Conservation (phyloP, 352 stramenopile genomes). For the Phytopythium sindhum region DNA sequence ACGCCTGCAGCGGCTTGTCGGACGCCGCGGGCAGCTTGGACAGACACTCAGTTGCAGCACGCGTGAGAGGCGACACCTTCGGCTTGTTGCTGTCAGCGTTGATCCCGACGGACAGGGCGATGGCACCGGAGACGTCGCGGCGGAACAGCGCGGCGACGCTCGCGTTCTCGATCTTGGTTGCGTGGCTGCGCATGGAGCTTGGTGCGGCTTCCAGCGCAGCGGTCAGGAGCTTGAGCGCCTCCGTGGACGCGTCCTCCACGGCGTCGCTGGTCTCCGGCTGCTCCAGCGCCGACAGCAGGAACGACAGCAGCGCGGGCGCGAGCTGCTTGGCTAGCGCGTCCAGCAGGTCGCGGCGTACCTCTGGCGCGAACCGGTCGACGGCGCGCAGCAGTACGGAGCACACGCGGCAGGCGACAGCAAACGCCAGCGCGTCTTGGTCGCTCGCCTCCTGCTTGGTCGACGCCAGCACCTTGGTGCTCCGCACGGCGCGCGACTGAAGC, state of each 20-base stretch:
- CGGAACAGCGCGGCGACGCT: constrained; percentile 27
- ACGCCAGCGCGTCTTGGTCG: constrained; percentile 22
- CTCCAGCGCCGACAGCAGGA: constrained; percentile 23
- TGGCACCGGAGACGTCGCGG: background rate
- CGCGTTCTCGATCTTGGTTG: constrained; percentile 62
- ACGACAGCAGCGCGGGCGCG: constrained; percentile 41
- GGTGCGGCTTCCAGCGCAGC: constrained; percentile 49
- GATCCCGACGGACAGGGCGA: constrained; percentile 7
- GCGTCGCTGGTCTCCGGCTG: constrained; percentile 19
- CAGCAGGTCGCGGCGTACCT: constrained; percentile 56
- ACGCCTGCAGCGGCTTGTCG: constrained; percentile 54
- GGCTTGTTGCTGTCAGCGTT: constrained; percentile 15
- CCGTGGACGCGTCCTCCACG: constrained; percentile 20
- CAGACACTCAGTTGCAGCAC: constrained; percentile 37
- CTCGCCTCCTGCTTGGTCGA: constrained; percentile 12
- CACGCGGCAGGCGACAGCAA: constrained; percentile 38
- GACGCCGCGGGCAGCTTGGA: constrained; percentile 52
- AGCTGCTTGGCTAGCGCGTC: constrained; percentile 58
- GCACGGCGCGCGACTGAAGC: constrained; percentile 63
- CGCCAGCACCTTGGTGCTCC: constrained; percentile 66
- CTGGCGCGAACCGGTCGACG: constrained; percentile 46
- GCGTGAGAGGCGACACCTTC: constrained; percentile 4
- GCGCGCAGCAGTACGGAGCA: constrained; percentile 41
- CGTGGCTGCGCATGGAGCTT: constrained; percentile 50
- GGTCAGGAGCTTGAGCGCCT: constrained; percentile 38